phyloP scores from a whole-genome alignment of 495 filamentous ascomycete species.

The Aspergillus heteromorphus region DNA sequence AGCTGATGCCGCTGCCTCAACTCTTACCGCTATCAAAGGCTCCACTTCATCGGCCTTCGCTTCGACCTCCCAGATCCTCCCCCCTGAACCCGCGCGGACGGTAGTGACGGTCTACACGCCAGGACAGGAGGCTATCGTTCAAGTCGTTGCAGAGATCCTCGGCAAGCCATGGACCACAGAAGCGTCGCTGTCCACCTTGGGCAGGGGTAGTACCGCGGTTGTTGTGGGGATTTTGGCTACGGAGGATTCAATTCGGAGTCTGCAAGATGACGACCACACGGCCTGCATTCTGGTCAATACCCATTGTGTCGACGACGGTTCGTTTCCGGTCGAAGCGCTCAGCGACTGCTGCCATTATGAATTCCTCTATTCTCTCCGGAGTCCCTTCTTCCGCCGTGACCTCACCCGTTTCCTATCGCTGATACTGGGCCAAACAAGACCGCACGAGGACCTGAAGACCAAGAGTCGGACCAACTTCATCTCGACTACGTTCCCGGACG shows the following conservation, averaged over 20 bases:
- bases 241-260: slow-evolving; percentile 45
- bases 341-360: slow-evolving; percentile 70
- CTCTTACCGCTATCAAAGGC: slow-evolving; percentile 11
- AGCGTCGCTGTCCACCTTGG: slow-evolving; percentile 46
- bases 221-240: slow-evolving; percentile 53
- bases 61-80: slow-evolving; percentile 8
- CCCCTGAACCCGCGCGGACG: slow-evolving; percentile 21
- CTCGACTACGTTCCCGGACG: slow-evolving; percentile 80
- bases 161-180: slow-evolving; percentile 59
- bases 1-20: slow-evolving; percentile 16
- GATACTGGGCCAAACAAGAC: slow-evolving; percentile 67
- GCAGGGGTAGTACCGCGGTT: slow-evolving; percentile 41
- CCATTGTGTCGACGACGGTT: slow-evolving; percentile 65
- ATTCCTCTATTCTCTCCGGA: slow-evolving; percentile 67
- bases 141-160: slow-evolving; percentile 61
- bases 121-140: slow-evolving; percentile 60
- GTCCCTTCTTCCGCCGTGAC: slow-evolving; percentile 67
- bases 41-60: slow-evolving; percentile 3
- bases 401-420: slow-evolving; percentile 71
- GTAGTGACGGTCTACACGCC: slow-evolving; percentile 56
- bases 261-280: slow-evolving; percentile 42
- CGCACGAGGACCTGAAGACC: slow-evolving; percentile 67
- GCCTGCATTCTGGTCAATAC: slow-evolving; percentile 61
- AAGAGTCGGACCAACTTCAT: slow-evolving; percentile 77
- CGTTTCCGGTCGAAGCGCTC: slow-evolving; percentile 57